A percentile compares a stretch with the other conserved stretches of the same genome.
Evolutionary conservation across 805 yeast genomes (phyloP).

Genomic region (Blastobotrys americana): DNA sequence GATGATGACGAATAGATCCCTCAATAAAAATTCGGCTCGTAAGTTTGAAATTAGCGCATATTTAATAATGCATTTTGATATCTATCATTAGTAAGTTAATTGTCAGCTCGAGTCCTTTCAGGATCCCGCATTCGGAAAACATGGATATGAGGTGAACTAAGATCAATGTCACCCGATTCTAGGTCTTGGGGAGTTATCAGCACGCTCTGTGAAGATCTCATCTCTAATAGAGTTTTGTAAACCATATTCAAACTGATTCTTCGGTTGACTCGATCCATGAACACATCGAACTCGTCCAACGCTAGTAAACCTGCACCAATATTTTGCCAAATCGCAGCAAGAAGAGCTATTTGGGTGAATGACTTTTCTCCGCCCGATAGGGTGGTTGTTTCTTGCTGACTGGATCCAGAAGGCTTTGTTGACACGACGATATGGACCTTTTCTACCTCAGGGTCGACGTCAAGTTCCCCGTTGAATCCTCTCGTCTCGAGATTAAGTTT

Average conservation of each 20-base stretch:
- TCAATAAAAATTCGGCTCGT: too few relatives aligned
- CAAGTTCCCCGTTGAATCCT: conserved; percentile 66
- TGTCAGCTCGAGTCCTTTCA: conserved; percentile 12
- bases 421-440: conserved; percentile 25
- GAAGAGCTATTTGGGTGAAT: conserved; percentile 79
- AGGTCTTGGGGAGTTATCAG: conserved; percentile 94
- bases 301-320: conserved; percentile 87
- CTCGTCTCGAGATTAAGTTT: conserved; percentile 33
- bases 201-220: conserved; percentile 72
- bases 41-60: too few relatives aligned
- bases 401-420: conserved; percentile 34
- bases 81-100: not conserved
- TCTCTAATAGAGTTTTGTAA: conserved; percentile 55
- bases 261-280: conserved; percentile 91
- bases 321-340: conserved; percentile 86
- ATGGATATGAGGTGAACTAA: conserved; percentile 42
- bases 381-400: conserved; percentile 65
- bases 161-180: conserved; percentile 51
- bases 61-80: too few relatives aligned
- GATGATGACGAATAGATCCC: conserved; percentile 30
- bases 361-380: conserved; percentile 97
- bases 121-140: conserved; percentile 32
- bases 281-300: conserved; percentile 92
- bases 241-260: conserved; percentile 69
- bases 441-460: conserved; percentile 44